Base-by-base conservation (phyloP, 2,329 filamentous ascomycete species). In the Ophiocordyceps australis region DNA sequence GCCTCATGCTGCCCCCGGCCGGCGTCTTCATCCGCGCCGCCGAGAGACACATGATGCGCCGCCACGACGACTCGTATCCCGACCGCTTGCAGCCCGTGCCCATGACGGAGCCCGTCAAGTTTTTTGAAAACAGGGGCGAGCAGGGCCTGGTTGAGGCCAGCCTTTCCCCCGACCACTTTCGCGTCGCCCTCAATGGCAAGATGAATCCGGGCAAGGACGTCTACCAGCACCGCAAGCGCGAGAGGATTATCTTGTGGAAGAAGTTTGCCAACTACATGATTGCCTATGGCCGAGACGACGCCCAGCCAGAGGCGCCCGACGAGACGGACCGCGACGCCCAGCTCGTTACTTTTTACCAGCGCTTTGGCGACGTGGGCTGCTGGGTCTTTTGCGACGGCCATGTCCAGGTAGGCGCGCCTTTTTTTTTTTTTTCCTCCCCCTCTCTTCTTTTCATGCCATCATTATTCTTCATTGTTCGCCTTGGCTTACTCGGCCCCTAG, bases 321-420 rank as follows among this genome's bases (percentile, higher is more conserved):
- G 47, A 44, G 3, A 33, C 55, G 20, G 49, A 45, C 20, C 47
- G 43, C 3, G 33, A 55, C 19, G 52, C 56, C 20, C 68, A 73
- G 35, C 54, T 83, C 26, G 74, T 85, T 23, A 78, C 73, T 2
- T 85, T 85, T 37, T 86, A 85, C 44, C 79, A 86, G 51, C 63
- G 79, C 24, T 74, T 81, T 32, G 78, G 79, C 22, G 78, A 79
- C 39, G 77, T 85, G 17, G 77, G 78, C 11, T 76, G 79, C 48
- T 85, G 78, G 78, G 71, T 73, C 25, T 86, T 86, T 40, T 68
- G 66, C 29, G 78, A 86, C 43, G 80, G 80, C 3, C 77, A 80
- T 39, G 62, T 85, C 36, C 78, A 79, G 58, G 71, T 74, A 55
- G 36, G 44, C n/a, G n/a, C n/a, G n/a, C n/a, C n/a, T n/a, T n/a